phyloP scores from a whole-genome alignment of 257 asterid species.

The Solanum bulbocastanum region DNA sequence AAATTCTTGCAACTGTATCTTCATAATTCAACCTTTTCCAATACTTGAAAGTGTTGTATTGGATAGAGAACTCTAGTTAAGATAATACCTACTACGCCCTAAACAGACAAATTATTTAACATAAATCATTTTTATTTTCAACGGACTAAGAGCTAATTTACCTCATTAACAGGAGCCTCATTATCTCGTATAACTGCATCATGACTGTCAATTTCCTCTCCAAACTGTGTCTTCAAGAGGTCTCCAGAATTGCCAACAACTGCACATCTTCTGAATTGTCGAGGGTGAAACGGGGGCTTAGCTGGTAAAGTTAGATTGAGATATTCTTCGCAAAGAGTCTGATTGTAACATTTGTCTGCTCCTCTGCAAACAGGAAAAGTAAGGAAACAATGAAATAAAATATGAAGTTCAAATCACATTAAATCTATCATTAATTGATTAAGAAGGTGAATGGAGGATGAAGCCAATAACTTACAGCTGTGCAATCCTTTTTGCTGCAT shows the following conservation, averaged over 20 bases:
- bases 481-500: constrained; percentile 93
- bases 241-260: constrained; percentile 99
- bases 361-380: constrained; percentile 37
- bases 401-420: neutral
- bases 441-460: neutral
- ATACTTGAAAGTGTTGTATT: neutral
- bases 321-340: constrained; percentile 85
- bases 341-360: constrained; percentile 77
- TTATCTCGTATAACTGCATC: constrained; percentile 97
- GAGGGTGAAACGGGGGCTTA: constrained; percentile 93
- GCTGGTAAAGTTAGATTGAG: constrained; percentile 82
- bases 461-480: constrained; percentile 53
- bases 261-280: constrained; percentile 86
- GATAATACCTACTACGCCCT: neutral
- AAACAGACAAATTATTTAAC: neutral
- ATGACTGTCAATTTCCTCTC: constrained; percentile 86
- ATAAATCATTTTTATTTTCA: neutral
- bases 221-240: constrained; percentile 88
- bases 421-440: neutral
- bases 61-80: neutral
- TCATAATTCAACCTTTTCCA: neutral
- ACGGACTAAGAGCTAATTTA: constrained; percentile 5
- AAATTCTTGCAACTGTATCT: neutral
- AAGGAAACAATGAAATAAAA: neutral
- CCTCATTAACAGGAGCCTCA: constrained; percentile 97